These are phyloP conservation scores for Lepraria neglecta DNA, from an alignment of 495 filamentous ascomycete species.

Conservation along the genomic window DNA sequence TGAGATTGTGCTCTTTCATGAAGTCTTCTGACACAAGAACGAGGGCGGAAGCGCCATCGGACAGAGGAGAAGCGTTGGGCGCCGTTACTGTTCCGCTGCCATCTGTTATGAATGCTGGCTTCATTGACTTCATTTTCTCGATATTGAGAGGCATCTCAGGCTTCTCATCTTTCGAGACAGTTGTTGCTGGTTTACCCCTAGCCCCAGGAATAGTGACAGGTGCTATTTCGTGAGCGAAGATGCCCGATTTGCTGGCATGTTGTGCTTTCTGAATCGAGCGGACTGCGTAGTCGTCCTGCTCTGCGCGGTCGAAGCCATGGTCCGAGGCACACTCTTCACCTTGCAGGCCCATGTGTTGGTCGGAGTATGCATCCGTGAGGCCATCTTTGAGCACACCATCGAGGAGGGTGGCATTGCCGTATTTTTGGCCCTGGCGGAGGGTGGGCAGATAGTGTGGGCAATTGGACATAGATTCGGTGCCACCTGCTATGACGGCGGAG, in stretches of 20 bases:
- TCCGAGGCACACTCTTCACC: constrained; percentile 89
- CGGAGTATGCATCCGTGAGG: constrained; percentile 82
- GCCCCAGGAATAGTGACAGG: constrained; percentile 83
- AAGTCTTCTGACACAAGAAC: constrained; percentile 87
- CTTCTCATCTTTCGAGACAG: constrained; percentile 84
- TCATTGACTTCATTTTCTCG: constrained; percentile 77
- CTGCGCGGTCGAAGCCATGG: constrained; percentile 69
- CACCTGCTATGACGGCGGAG: constrained; percentile 82
- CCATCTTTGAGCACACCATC: constrained; percentile 92
- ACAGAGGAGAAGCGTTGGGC: constrained; percentile 94
- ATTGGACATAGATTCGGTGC: constrained; percentile 97
- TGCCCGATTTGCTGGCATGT: constrained; percentile 67
- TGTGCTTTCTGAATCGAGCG: constrained; percentile 86
- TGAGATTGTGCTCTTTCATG: constrained; percentile 79
- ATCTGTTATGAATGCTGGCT: constrained; percentile 75
- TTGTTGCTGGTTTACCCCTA: constrained; percentile 79
- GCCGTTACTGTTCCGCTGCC: constrained; percentile 82
- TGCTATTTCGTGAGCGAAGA: constrained; percentile 79
- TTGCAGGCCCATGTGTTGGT: constrained; percentile 89
- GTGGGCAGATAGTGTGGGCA: constrained; percentile 90
- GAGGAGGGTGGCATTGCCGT: constrained; percentile 75
- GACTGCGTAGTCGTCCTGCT: constrained; percentile 92
- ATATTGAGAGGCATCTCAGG: constrained; percentile 84
- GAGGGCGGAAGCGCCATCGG: constrained; percentile 85
- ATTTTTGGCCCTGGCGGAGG: constrained; percentile 78